Evolutionary conservation across 23 red algal species (phyloP), one percentile per base, ranked within the genome.

Genomic region (Gracilaria domingensis): DNA sequence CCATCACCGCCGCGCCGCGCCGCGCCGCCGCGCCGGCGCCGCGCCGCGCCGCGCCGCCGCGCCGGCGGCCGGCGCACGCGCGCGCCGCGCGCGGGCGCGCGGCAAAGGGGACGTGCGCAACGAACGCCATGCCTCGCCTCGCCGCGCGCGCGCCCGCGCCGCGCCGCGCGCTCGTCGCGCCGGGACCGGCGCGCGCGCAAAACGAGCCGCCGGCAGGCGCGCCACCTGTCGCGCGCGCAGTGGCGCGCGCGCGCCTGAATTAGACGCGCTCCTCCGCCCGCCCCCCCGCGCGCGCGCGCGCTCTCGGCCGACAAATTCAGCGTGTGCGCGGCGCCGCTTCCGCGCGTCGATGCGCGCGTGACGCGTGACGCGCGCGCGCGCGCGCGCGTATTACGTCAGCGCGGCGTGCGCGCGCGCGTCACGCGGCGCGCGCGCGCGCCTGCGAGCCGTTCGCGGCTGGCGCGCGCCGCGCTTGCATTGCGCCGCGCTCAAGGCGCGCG

Each of bases 221-320:
- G 60, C 60, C 55, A 59, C 55, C 55, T 59, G 66, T 16, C 66
- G 66, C 66, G 25, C 42, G 42, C 42, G 42, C 42, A 45, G 42
- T 45, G 42, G 42, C 42, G 42, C 42, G 42, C 42, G 42, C 42
- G 42, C 42, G 42, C 42, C 5, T 45, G 42, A 45, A 45, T 45
- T 45, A 45, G 11, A 45, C 5, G 42, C 42, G 42, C 42, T 45
- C 42, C 5, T 11, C 11, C 5, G 11, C 11, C 42, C 4, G 42
- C 5, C 5, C 42, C 42, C 4, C 42, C 5, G 42, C 42, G 42
- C 42, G 11, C 5, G 5, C 5, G 42, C 30, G 66, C 5, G 65
- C 35, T 9, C 28, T 1, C 17, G 14, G 65, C 12, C 25, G 65
- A 16, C 30, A 70, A 70, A 38, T 38, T 33, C 65, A 36, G 13